Conservation (phyloP, 345 rosid genomes). For the Cochlearia excelsa region DNA sequence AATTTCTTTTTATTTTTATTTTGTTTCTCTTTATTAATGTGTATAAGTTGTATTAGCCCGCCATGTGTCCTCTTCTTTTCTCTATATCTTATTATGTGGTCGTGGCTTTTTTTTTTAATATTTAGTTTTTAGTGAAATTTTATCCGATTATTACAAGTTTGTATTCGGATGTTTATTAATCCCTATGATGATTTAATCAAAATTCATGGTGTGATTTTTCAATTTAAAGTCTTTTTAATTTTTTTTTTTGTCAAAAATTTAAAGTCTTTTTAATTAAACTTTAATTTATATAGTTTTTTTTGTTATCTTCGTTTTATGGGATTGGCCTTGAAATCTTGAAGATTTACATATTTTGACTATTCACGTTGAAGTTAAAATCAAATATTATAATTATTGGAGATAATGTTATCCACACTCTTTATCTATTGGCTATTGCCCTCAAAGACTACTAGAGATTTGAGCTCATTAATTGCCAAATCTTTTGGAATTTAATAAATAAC, state of each 20-base stretch:
- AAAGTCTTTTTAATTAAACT: too few species aligned
- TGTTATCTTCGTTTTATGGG: too few species aligned
- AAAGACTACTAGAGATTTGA: slow-evolving; percentile 8
- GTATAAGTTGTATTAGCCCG: slow-evolving; percentile 34
- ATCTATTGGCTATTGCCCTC: slow-evolving; percentile 11
- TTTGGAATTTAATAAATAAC: slow-evolving; percentile 1
- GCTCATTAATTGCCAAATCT: slow-evolving; percentile 26
- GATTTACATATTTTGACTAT: too few species aligned
- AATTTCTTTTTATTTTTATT: neutral
- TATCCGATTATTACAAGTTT: slow-evolving; percentile 6
- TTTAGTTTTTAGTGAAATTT: slow-evolving; percentile 15
- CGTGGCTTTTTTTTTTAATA: slow-evolving; percentile 23
- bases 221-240: too few species aligned
- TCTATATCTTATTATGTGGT: slow-evolving; percentile 22
- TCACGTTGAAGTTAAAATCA: too few species aligned
- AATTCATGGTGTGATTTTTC: slow-evolving; percentile 32
- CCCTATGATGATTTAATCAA: slow-evolving; percentile 29
- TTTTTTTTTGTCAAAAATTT: too few species aligned
- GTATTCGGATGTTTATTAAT: slow-evolving; percentile 20
- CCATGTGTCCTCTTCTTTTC: slow-evolving; percentile 20
- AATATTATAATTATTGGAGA: neutral
- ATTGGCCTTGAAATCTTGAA: too few species aligned
- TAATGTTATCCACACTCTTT: slow-evolving; percentile 33
- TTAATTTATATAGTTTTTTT: too few species aligned
- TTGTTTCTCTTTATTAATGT: neutral